These are phyloP conservation scores for Choanephora cucurbitarum DNA, from an alignment of 371 early-diverging fungal genomes.

Conservation along the genomic window DNA sequence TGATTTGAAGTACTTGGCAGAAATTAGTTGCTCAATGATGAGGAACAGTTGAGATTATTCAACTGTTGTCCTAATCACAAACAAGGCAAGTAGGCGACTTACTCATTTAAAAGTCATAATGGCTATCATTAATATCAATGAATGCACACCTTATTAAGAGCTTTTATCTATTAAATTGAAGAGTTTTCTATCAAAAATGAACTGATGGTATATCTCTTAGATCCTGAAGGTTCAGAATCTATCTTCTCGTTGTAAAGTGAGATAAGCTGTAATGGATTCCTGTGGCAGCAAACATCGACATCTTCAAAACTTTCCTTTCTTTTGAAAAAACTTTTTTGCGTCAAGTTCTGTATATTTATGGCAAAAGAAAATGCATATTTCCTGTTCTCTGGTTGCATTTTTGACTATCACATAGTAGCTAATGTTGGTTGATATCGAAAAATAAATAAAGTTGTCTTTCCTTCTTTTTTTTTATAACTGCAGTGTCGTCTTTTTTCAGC, in stretches of 20 bases:
- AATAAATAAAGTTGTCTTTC: too few relatives aligned
- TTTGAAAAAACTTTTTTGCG: slow-evolving; percentile 15
- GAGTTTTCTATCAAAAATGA: slow-evolving; percentile 14
- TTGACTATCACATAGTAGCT: slow-evolving; percentile 8
- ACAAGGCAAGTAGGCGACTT: slow-evolving; percentile 17
- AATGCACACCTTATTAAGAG: too few relatives aligned
- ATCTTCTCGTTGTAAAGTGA: slow-evolving; percentile 18
- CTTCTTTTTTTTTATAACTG: slow-evolving; percentile 3
- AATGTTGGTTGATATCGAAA: too few relatives aligned
- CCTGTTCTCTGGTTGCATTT: slow-evolving; percentile 13
- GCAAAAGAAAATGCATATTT: slow-evolving; percentile 16
- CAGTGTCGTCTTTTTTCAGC: not conserved
- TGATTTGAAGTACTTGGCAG: too few relatives aligned
- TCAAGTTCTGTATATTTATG: slow-evolving; percentile 15
- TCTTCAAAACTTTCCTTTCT: slow-evolving; percentile 19
- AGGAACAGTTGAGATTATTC: slow-evolving; percentile 13
- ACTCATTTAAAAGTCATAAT: slow-evolving; percentile 11
- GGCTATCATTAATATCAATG: slow-evolving; percentile 8
- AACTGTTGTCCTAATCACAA: slow-evolving; percentile 19
- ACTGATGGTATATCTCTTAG: slow-evolving; percentile 11
- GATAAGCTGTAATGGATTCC: slow-evolving; percentile 9
- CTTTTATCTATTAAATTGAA: too few relatives aligned
- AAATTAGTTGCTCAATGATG: slow-evolving; percentile 13
- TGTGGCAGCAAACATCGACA: slow-evolving; percentile 18
- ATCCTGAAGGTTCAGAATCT: slow-evolving; percentile 13